Conservation (phyloP, 768 basidiomycete species). For the Suillus placidus region DNA sequence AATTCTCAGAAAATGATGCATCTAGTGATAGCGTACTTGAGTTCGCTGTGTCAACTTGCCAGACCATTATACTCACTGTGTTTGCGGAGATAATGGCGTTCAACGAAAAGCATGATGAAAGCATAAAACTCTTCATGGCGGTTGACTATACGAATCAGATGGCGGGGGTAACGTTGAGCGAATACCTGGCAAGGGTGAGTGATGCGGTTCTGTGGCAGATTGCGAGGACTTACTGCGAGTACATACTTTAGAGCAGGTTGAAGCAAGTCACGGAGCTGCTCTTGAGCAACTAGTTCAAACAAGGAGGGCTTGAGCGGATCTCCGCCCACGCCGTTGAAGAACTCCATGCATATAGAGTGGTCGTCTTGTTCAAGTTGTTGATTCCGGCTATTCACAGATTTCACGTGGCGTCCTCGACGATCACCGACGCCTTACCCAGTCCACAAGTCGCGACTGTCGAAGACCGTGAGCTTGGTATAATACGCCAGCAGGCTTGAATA, state of each 20-base stretch:
- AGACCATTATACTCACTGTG: slow-evolving; percentile 58
- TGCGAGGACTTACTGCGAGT: slow-evolving; percentile 64
- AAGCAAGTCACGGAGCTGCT: slow-evolving; percentile 87
- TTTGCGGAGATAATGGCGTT: slow-evolving; percentile 86
- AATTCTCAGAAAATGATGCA: slow-evolving; percentile 94
- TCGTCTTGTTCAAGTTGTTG: neutral
- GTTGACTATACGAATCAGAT: slow-evolving; percentile 89
- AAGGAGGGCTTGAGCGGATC: slow-evolving; percentile 79
- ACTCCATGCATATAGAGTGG: slow-evolving; percentile 61
- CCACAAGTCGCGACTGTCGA: neutral
- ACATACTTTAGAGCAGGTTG: slow-evolving; percentile 96
- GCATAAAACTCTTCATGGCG: slow-evolving; percentile 97
- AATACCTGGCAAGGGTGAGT: slow-evolving; percentile 65
- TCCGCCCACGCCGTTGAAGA: slow-evolving; percentile 75
- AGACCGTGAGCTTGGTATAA: neutral
- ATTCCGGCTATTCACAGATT: neutral
- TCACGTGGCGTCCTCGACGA: neutral
- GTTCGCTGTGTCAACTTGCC: neutral
- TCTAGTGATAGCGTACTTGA: slow-evolving; percentile 46
- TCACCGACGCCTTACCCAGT: neutral
- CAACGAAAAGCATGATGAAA: slow-evolving; percentile 83
- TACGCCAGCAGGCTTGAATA: neutral
- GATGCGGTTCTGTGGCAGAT: neutral
- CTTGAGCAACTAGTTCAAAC: slow-evolving; percentile 92
- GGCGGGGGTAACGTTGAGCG: slow-evolving; percentile 92